phyloP scores from a whole-genome alignment of 2,329 filamentous ascomycete genomes.

The Trichoderma endophyticum region DNA sequence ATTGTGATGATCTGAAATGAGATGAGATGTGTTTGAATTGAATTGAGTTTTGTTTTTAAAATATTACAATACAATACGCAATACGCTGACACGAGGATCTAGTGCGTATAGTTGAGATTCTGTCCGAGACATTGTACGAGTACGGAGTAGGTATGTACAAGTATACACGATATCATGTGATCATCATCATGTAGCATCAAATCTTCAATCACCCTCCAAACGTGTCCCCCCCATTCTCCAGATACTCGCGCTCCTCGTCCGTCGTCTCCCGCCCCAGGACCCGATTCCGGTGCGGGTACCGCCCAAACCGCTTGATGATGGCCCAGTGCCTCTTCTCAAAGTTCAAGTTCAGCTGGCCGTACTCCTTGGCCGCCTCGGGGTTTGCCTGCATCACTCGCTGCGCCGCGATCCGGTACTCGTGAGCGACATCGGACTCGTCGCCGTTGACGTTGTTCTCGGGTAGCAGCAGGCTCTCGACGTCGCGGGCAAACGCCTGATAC shows the following conservation, averaged over 20 bases:
- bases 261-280: conserved; percentile 48
- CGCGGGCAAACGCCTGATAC: conserved; percentile 31
- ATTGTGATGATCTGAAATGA: neutral
- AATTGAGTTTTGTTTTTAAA: neutral
- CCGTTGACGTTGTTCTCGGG: conserved; percentile 19
- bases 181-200: neutral
- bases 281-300: conserved; percentile 58
- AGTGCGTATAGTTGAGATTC: neutral
- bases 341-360: conserved; percentile 26
- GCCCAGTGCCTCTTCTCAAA: conserved; percentile 46
- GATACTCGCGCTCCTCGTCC: conserved; percentile 47
- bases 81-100: neutral
- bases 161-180: neutral
- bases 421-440: neutral
- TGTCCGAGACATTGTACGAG: neutral
- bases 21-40: neutral
- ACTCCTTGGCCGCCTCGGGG: conserved; percentile 26
- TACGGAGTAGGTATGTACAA: no score
- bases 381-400: conserved; percentile 27
- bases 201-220: conserved; percentile 27
- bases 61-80: neutral
- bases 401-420: conserved; percentile 30
- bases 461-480: conserved; percentile 32
- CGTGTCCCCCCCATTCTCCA: conserved; percentile 44
- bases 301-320: conserved; percentile 52